Percentiles rank a stretch among this genome's conserved stretches.
Evolutionary conservation across 805 yeast species (phyloP).

Genomic region (Saccharomycopsis fibuligera): DNA sequence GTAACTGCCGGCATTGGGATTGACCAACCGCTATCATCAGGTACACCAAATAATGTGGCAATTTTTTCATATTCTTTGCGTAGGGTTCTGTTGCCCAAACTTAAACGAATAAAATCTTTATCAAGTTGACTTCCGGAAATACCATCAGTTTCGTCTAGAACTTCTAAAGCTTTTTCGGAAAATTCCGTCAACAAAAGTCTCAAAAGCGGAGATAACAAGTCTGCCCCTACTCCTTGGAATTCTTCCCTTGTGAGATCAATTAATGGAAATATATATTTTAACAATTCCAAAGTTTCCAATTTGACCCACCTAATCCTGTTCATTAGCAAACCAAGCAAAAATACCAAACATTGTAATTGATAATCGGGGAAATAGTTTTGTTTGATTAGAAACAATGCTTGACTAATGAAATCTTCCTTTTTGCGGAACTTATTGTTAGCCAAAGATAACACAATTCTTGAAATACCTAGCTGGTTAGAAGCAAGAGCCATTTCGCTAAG

Average conservation of each 20-base stretch:
- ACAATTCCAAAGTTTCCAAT: conserved; percentile 66
- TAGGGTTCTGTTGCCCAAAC: conserved; percentile 74
- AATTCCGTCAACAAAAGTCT: conserved; percentile 71
- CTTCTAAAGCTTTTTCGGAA: conserved; percentile 85
- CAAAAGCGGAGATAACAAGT: conserved; percentile 82
- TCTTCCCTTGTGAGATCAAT: conserved; percentile 73
- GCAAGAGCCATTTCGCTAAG: conserved; percentile 57
- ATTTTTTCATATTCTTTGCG: conserved; percentile 79
- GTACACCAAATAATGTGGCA: conserved; percentile 89
- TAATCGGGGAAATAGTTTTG: conserved; percentile 64
- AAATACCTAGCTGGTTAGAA: conserved; percentile 48
- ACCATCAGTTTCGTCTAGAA: conserved; percentile 73
- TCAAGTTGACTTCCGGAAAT: conserved; percentile 91
- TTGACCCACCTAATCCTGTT: conserved; percentile 78
- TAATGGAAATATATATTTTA: conserved; percentile 68
- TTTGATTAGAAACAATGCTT: conserved; percentile 66
- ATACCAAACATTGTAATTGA: conserved; percentile 68
- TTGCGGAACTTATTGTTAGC: conserved; percentile 77
- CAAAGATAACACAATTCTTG: conserved; percentile 70
- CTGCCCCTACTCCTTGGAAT: conserved; percentile 90
- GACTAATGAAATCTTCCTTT: conserved; percentile 83
- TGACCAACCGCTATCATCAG: conserved; percentile 91
- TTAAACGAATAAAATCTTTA: conserved; percentile 85
- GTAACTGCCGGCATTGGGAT: conserved; percentile 92
- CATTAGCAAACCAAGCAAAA: conserved; percentile 70